Percentiles rank a stretch among this genome's conserved stretches.
These are phyloP conservation scores for Macrolepiota albuminosa DNA, from an alignment of 768 basidiomycete genomes.

Conservation along the genomic window DNA sequence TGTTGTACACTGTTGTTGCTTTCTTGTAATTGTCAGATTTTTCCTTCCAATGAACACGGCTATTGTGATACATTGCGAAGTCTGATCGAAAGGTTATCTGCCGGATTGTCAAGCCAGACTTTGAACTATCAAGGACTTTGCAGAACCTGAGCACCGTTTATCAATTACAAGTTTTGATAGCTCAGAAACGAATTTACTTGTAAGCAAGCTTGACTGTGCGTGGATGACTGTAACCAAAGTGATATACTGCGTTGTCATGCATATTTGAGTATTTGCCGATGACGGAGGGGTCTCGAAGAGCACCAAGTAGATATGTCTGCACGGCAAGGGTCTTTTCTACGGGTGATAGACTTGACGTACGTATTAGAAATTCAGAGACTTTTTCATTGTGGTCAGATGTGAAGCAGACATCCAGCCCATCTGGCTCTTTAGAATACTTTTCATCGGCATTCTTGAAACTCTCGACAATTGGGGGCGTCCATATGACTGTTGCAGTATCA, in stretches of 20 bases:
- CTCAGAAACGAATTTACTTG: slow-evolving; percentile 24
- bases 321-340: slow-evolving; percentile 29
- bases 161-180: neutral
- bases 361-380: slow-evolving; percentile 37
- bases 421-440: slow-evolving; percentile 45
- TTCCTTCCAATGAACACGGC: slow-evolving; percentile 19
- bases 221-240: slow-evolving; percentile 42
- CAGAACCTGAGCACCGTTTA: slow-evolving; percentile 31
- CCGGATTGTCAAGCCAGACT: slow-evolving; percentile 49
- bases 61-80: slow-evolving; percentile 7
- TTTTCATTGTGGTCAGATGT: slow-evolving; percentile 32
- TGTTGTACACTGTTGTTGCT: neutral
- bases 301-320: slow-evolving; percentile 48
- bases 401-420: slow-evolving; percentile 36
- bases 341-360: slow-evolving; percentile 15
- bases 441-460: slow-evolving; percentile 50
- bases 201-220: slow-evolving; percentile 53
- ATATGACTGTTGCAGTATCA: slow-evolving; percentile 54
- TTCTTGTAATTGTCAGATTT: slow-evolving; percentile 9
- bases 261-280: slow-evolving; percentile 53
- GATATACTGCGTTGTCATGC: slow-evolving; percentile 54
- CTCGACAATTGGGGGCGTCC: slow-evolving; percentile 51
- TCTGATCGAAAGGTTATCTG: slow-evolving; percentile 22
- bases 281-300: slow-evolving; percentile 37
- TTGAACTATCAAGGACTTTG: slow-evolving; percentile 54